These are phyloP conservation scores for Zoysia pacifica DNA, from an alignment of 176 grass and related monocot species.

Conservation along the genomic window DNA sequence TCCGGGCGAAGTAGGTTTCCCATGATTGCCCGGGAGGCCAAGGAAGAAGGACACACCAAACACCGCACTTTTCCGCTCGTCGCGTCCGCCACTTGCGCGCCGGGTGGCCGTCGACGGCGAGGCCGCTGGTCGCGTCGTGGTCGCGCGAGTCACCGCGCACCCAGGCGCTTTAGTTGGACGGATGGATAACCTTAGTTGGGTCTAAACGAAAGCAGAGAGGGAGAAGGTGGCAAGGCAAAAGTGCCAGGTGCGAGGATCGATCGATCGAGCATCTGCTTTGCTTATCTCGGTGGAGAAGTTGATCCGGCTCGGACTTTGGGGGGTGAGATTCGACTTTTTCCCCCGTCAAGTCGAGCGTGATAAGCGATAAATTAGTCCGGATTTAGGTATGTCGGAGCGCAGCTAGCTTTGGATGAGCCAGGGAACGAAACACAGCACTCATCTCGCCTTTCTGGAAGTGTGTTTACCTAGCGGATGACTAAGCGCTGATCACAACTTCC, in stretches of 20 bases:
- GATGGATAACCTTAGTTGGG: neutral
- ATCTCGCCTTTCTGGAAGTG: neutral
- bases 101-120: neutral
- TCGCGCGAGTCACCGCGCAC: neutral
- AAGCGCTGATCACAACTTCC: neutral
- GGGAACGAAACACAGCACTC: neutral
- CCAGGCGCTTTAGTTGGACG: neutral
- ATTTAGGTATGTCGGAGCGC: neutral
- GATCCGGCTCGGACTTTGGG: neutral
- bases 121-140: neutral
- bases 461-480: neutral
- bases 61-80: neutral
- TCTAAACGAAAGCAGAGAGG: no score
- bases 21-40: neutral
- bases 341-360: neutral
- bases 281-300: slow-evolving; percentile 6
- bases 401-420: neutral
- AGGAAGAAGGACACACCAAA: neutral
- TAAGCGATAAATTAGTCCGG: neutral
- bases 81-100: neutral
- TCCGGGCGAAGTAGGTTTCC: neutral
- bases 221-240: neutral
- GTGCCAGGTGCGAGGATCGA: neutral
- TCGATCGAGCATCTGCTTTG: neutral
- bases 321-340: neutral